Conservation (phyloP, 768 basidiomycete genomes). For the Phallus indusiatus region DNA sequence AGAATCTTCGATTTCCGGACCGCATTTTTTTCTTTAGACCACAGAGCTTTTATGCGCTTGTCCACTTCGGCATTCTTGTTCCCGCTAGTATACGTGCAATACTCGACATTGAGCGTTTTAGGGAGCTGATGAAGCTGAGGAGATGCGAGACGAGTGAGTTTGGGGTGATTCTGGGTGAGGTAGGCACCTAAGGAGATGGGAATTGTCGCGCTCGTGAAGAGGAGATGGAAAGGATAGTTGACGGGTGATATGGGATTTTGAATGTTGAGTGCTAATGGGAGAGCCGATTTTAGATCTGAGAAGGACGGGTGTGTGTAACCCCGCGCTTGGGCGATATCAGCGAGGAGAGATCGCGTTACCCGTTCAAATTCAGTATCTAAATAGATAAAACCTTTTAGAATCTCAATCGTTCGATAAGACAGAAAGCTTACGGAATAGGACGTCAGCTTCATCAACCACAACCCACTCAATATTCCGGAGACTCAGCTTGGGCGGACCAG, state of each 20-base stretch:
- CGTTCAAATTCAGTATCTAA: conserved; percentile 77
- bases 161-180: conserved; percentile 52
- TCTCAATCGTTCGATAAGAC: neutral
- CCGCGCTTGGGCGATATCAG: conserved; percentile 58
- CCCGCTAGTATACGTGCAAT: conserved; percentile 68
- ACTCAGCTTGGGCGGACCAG: conserved; percentile 43
- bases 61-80: conserved; percentile 77
- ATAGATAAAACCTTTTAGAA: neutral
- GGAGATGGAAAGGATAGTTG: conserved; percentile 67
- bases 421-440: conserved; percentile 63
- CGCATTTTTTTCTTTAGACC: conserved; percentile 49
- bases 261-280: conserved; percentile 15
- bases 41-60: conserved; percentile 59
- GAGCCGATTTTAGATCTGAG: conserved; percentile 12
- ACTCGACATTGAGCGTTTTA: conserved; percentile 55
- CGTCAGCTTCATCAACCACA: conserved; percentile 84
- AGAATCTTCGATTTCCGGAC: conserved; percentile 41
- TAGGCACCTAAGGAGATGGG: conserved; percentile 64
- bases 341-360: conserved; percentile 58
- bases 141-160: conserved; percentile 64
- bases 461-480: conserved; percentile 78
- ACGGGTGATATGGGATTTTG: conserved; percentile 18
- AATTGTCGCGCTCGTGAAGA: conserved; percentile 83
- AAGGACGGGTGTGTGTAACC: conserved; percentile 33
- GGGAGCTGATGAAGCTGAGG: conserved; percentile 77